Conservation (phyloP, 1,139 yeast species). For the Blastobotrys serpentis region DNA sequence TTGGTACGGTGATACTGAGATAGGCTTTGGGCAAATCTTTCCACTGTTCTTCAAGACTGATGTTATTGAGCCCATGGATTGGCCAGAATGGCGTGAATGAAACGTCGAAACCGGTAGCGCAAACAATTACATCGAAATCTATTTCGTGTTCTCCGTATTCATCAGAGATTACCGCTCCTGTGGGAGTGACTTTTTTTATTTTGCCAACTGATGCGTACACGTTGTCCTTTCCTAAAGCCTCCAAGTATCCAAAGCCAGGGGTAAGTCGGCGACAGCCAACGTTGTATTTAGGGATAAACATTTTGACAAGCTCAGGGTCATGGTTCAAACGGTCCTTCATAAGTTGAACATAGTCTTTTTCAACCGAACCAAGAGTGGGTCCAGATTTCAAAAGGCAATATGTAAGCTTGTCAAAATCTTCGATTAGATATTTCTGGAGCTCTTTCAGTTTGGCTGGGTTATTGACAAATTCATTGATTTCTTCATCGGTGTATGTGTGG, state of each 20-base stretch:
- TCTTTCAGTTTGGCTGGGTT: constrained; percentile 1
- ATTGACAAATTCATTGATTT: constrained; percentile 5
- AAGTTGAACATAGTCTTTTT: too few species aligned
- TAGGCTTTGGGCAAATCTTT: constrained; percentile 18
- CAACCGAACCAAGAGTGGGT: too few species aligned
- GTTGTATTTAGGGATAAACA: constrained; percentile 21
- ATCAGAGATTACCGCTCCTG: too few species aligned
- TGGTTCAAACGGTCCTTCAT: constrained; percentile 20
- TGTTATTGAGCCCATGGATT: constrained; percentile 23
- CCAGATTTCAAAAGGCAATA: constrained; percentile 9
- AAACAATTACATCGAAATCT: constrained; percentile 26
- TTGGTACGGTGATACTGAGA: constrained; percentile 23
- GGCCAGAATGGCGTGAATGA: constrained; percentile 25
- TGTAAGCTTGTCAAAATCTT: constrained; percentile 10
- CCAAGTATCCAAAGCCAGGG: constrained; percentile 29
- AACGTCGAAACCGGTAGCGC: constrained; percentile 25
- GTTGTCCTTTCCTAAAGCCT: constrained; percentile 29
- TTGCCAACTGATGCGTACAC: constrained; percentile 27
- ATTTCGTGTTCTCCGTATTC: too few species aligned
- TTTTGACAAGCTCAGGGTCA: constrained; percentile 20
- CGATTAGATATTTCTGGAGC: constrained; percentile 2
- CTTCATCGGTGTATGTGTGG: constrained; percentile 14
- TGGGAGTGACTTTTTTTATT: constrained; percentile 6
- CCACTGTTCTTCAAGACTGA: constrained; percentile 19
- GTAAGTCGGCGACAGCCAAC: constrained; percentile 27